Base-by-base conservation (phyloP, 768 basidiomycete species). In the Suillus paluster region DNA sequence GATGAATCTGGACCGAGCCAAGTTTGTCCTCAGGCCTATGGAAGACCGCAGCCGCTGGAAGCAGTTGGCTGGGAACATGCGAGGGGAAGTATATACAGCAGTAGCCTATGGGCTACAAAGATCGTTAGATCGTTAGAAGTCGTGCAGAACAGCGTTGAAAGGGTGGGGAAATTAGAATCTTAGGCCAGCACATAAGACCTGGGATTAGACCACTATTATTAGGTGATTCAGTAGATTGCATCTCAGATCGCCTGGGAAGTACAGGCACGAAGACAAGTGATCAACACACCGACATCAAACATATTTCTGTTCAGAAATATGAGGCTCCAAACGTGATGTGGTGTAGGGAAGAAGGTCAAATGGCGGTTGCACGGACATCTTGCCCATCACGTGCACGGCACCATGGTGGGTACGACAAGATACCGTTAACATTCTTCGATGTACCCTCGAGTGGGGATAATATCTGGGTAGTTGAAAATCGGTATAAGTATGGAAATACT, bases 21-120 rank as follows among this genome's bases (percentile, higher is more conserved):
- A 50, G 38, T 58, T 46, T 8, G 58, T 55, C 14, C 64, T 62
- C 19, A 66, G 27, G 25, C 23, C 30, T 21, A 23, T 33, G 21
- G 60, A 41, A 25, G 54, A 9, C 12, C 62, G 48, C 46, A 64
- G 57, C n/a, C 41, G 59, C 23, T 45, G 59, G 21, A 52, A 21
- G 44, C 27, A 53, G 34, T 48, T 63, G 21, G 27, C 1, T 50
- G 61, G 12, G 34, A 62, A 52, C 27, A 60, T 60, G 5, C 10
- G 33, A 60, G 23, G 19, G 34, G 4, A 54, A 38, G 46, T 59
- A 25, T 59, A 34, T 36, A 54, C 19, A 59, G 30, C 34, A 12
- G 52, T 57, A 11, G 4, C 34, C 36, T 57, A 41, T 30, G 12
- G 10, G 42, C 27, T 44, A 33, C 57, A 30, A 30, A n/a, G 19